Percentiles rank a stretch among this genome's conserved stretches.
Evolutionary conservation across 371 early-diverging fungal species (phyloP).

Genomic region (Blastocladiella emersonii): DNA sequence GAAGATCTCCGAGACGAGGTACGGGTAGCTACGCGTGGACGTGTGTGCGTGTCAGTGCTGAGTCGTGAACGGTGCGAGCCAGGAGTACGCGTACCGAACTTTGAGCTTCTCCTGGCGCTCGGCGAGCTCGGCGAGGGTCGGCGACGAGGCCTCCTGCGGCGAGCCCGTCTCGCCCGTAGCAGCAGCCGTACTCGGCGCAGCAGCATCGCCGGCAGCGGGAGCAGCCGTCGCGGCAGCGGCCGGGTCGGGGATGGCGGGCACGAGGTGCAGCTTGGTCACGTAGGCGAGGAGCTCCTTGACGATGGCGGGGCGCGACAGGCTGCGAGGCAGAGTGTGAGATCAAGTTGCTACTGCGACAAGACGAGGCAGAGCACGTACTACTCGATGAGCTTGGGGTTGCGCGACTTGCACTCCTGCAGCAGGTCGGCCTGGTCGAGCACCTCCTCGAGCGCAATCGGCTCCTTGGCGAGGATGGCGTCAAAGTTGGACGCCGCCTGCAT

Average conservation of each 20-base stretch:
- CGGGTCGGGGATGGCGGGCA: neutral
- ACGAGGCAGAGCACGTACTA: conserved; percentile 38
- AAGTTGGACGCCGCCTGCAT: conserved; percentile 53
- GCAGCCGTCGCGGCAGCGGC: neutral
- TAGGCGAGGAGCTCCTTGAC: conserved; percentile 43
- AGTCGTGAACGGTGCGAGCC: conserved; percentile 1
- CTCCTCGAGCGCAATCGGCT: conserved; percentile 51
- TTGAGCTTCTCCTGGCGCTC: conserved; percentile 14
- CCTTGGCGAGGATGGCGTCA: conserved; percentile 60
- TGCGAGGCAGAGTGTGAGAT: conserved; percentile 9
- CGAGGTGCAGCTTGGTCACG: conserved; percentile 28
- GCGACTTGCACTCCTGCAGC: conserved; percentile 70
- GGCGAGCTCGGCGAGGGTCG: neutral
- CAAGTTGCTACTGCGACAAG: neutral
- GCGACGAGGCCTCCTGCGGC: conserved; percentile 9
- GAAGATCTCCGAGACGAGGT: conserved; percentile 70
- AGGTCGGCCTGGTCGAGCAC: conserved; percentile 68
- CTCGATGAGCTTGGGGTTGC: conserved; percentile 63
- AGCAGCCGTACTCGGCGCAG: neutral
- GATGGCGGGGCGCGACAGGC: conserved; percentile 44
- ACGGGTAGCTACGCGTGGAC: conserved; percentile 45
- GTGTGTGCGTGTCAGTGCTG: neutral
- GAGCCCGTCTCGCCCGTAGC: neutral
- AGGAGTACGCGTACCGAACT: conserved; percentile 17
- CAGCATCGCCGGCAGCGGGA: neutral